Conservation (phyloP, 805 yeast genomes). For the Candida gorgasii region DNA sequence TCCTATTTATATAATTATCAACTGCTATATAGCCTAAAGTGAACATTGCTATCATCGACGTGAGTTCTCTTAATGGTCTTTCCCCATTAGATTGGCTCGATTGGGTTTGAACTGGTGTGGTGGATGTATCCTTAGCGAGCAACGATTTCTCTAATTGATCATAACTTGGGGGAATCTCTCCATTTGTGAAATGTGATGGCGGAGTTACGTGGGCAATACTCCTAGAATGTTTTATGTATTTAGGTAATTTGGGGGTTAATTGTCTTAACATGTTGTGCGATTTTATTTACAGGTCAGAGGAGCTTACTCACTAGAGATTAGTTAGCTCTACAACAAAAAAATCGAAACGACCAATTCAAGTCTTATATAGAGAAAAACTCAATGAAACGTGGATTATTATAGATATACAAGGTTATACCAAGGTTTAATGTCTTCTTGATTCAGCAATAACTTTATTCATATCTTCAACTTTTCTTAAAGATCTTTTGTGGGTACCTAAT, state of each 20-base stretch:
- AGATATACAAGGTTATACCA: slow-evolving; percentile 14
- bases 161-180: slow-evolving; percentile 22
- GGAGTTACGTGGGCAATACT: slow-evolving; percentile 15
- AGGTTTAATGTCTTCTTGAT: slow-evolving; percentile 83
- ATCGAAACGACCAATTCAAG: no score
- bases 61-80: slow-evolving; percentile 35
- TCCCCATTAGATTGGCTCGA: slow-evolving; percentile 6
- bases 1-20: slow-evolving; percentile 49
- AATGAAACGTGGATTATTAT: slow-evolving; percentile 13
- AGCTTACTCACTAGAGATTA: neutral
- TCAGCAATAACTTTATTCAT: slow-evolving; percentile 95
- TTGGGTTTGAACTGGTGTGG: neutral
- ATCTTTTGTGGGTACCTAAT: slow-evolving; percentile 99
- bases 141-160: slow-evolving; percentile 8
- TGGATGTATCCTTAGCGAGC: neutral
- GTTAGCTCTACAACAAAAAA: neutral
- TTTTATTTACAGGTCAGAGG: neutral
- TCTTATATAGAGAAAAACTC: no score
- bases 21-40: slow-evolving; percentile 50
- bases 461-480: slow-evolving; percentile 99
- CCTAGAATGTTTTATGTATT: neutral
- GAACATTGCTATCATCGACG: slow-evolving; percentile 43
- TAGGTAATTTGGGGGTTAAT: no score
- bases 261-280: neutral
- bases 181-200: slow-evolving; percentile 26